These are phyloP conservation scores for Saraca asoca DNA, from an alignment of 331 rosid species.

Conservation along the genomic window DNA sequence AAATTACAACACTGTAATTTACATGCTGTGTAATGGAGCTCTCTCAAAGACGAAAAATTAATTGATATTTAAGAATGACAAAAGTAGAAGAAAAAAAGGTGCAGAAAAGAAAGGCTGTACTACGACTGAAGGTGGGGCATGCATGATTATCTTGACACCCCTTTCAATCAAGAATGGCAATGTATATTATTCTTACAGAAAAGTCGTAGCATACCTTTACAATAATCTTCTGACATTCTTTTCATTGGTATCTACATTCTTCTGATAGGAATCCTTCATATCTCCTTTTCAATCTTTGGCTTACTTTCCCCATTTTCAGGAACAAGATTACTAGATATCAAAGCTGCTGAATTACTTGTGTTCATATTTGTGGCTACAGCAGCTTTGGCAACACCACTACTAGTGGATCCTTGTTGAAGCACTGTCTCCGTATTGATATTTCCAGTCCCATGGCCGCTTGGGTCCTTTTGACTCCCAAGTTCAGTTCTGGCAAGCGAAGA, in stretches of 20 bases:
- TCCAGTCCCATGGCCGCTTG: constrained; percentile 47
- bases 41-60: constrained; percentile 51
- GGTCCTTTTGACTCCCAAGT: constrained; percentile 54
- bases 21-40: constrained; percentile 54
- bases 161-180: constrained; percentile 30
- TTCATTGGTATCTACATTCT: constrained; percentile 37
- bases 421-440: constrained; percentile 48
- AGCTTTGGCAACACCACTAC: constrained; percentile 57
- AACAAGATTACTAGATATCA: constrained; percentile 39
- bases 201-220: constrained; percentile 42
- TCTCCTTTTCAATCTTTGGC: too few species aligned
- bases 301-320: constrained; percentile 61
- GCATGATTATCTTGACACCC: constrained; percentile 36
- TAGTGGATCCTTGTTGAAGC: constrained; percentile 41
- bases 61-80: constrained; percentile 47
- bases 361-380: constrained; percentile 44
- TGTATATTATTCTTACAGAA: constrained; percentile 26
- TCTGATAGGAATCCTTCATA: constrained; percentile 21
- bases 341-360: constrained; percentile 37
- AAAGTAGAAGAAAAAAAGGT: constrained; percentile 32
- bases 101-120: constrained; percentile 36
- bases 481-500: constrained; percentile 74
- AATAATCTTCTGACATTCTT: background rate
- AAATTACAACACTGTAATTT: constrained; percentile 62
- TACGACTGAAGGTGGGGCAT: constrained; percentile 40